Evolutionary conservation across 2,329 filamentous ascomycete genomes (phyloP), one percentile per base, ranked within the genome.

Genomic region (Mariannaea sp.): DNA sequence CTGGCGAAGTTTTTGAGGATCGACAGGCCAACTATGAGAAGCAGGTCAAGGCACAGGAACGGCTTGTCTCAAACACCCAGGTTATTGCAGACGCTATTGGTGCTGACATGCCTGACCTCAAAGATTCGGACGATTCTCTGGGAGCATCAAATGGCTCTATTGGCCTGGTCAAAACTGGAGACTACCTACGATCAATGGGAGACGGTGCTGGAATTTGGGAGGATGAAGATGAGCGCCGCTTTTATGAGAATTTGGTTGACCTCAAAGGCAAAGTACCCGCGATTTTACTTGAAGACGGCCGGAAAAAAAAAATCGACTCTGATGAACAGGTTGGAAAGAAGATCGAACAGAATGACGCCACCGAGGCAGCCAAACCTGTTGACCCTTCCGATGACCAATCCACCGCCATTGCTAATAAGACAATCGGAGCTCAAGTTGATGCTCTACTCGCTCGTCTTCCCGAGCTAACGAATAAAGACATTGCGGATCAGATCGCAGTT

Each of bases 131-230:
- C 42, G 84, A 89, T 51, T 75, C 83, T 17, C 81, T 87, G 36
- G 78, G 81, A 26, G 75, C 81, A 19, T 80, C 84, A 0, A 88
- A 89, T 66, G 86, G 90, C 47, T 87, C 88, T 1, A 97, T 99
- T 64, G 94, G 94, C 27, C 82, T 97, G 32, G 89, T 97, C 63
- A 97, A 97, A 74, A 89, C 92, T 9, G 90, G 91, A 1, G 93
- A 97, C 64, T 97, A 97, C 67, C 79, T 97, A 32, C 88, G 91
- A 30, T 92, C 92, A 10, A 90, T 95, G 70, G 88, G 87, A 17
- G 93, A 97, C 54, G 92, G 92, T 16, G 84, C 92, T 19, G 94
- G 94, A 0, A 97, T 99, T 58, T 99, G 94, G 94, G 92, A 97
- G 75, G 94, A 99, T 65, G 94, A 99, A 68, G 94, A 99, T 49